phyloP scores from a whole-genome alignment of 306 rosid species.

The Quercus ilex region DNA sequence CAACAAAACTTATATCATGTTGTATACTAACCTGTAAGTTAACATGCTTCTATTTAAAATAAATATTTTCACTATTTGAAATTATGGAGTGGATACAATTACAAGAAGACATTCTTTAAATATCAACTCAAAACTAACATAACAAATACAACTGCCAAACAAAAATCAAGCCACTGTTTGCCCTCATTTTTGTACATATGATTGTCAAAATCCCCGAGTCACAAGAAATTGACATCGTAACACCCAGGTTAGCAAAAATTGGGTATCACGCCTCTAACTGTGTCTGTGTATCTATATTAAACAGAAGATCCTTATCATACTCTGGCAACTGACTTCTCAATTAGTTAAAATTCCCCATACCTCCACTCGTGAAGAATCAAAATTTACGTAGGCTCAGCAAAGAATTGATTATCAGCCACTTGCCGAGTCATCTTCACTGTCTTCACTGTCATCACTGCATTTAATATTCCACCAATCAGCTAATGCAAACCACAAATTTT shows the following conservation, averaged over 20 bases:
- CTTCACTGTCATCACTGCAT: slow-evolving; percentile 84
- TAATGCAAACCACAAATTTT: not conserved
- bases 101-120: not conserved
- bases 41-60: too few relatives aligned
- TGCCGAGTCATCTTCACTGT: slow-evolving; percentile 59
- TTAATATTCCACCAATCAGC: not conserved
- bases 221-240: not conserved
- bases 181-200: not conserved
- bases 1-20: too few relatives aligned
- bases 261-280: slow-evolving; percentile 34
- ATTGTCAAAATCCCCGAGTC: not conserved
- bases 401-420: slow-evolving; percentile 35
- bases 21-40: too few relatives aligned
- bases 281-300: slow-evolving; percentile 14
- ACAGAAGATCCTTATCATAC: slow-evolving; percentile 10
- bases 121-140: not conserved
- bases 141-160: not conserved
- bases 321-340: slow-evolving; percentile 5
- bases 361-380: slow-evolving; percentile 5
- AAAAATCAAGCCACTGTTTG: not conserved
- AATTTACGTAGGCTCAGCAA: not conserved
- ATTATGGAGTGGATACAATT: not conserved
- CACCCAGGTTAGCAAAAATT: slow-evolving; percentile 39
- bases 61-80: too few relatives aligned
- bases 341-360: not conserved